These are phyloP conservation scores for Phytophthora chlamydospora DNA, from an alignment of 352 stramenopile species.

Conservation along the genomic window DNA sequence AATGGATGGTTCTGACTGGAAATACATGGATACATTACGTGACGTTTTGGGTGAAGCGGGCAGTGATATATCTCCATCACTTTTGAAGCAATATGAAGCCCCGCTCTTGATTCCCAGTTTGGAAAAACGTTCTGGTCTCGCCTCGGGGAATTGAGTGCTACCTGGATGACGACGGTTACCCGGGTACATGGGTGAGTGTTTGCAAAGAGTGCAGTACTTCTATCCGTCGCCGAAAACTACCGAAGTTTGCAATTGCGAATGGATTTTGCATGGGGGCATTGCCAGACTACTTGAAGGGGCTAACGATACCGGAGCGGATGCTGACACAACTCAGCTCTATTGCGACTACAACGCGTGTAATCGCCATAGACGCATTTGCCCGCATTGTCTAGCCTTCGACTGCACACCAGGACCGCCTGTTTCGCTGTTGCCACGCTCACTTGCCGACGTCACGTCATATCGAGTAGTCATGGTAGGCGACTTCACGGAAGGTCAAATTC, in stretches of 20 bases:
- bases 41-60: background rate
- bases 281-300: background rate
- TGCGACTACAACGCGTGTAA: background rate
- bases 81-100: background rate
- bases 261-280: background rate
- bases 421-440: background rate
- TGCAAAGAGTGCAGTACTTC: too few species aligned
- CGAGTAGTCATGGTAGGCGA: background rate
- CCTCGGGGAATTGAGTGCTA: too few species aligned
- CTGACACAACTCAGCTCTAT: background rate
- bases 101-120: background rate
- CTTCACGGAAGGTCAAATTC: background rate
- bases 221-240: background rate
- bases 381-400: background rate
- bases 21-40: background rate
- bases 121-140: background rate
- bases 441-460: background rate
- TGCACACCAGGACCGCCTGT: background rate
- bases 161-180: too few species aligned
- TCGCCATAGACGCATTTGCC: background rate
- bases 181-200: too few species aligned
- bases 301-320: background rate
- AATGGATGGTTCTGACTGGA: conserved; percentile 3
- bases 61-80: background rate
- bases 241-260: conserved; percentile 1